A percentile compares a stretch with the other conserved stretches of the same genome.
These are phyloP conservation scores for Endoconidiophora polonica DNA, from an alignment of 2,329 filamentous ascomycete genomes.

Conservation along the genomic window DNA sequence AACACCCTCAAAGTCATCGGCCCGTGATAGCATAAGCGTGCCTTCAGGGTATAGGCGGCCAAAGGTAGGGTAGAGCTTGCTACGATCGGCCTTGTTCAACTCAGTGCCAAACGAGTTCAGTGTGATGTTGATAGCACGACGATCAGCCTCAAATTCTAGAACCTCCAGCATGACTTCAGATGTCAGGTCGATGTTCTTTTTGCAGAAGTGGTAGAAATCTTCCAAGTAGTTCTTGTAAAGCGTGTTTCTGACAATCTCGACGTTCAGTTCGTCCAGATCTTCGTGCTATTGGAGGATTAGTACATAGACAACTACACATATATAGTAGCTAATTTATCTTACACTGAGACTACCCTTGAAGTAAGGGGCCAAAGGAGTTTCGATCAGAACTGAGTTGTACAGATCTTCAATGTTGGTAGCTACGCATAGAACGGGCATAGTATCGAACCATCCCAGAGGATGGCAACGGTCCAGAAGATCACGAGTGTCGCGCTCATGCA, in stretches of 20 bases:
- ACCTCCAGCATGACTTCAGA: slow-evolving; percentile 92
- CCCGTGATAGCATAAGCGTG: slow-evolving; percentile 81
- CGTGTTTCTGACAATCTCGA: slow-evolving; percentile 96
- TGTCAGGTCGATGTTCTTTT: slow-evolving; percentile 77
- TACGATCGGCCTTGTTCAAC: slow-evolving; percentile 79
- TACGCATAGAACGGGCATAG: slow-evolving; percentile 92
- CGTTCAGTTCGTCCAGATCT: slow-evolving; percentile 95
- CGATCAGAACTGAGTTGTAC: slow-evolving; percentile 94
- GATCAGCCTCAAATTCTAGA: slow-evolving; percentile 89
- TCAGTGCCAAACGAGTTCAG: slow-evolving; percentile 98
- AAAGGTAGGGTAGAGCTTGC: slow-evolving; percentile 89
- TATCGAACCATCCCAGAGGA: slow-evolving; percentile 96
- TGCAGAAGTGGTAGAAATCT: slow-evolving; percentile 92
- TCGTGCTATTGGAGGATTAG: slow-evolving; percentile 39
- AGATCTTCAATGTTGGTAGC: slow-evolving; percentile 97
- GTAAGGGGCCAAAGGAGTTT: slow-evolving; percentile 88
- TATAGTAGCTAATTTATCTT: not conserved
- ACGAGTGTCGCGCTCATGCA: slow-evolving; percentile 91
- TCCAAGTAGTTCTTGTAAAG: slow-evolving; percentile 99
- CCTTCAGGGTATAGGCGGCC: slow-evolving; percentile 88
- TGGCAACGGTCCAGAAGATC: slow-evolving; percentile 93
- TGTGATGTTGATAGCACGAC: slow-evolving; percentile 96
- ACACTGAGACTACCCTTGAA: slow-evolving; percentile 85
- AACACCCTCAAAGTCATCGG: slow-evolving; percentile 89
- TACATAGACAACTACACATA: not conserved